Percentiles rank a stretch among this genome's conserved stretches.
phyloP scores from a whole-genome alignment of 805 yeast species.

The Lipomyces anomalus region DNA sequence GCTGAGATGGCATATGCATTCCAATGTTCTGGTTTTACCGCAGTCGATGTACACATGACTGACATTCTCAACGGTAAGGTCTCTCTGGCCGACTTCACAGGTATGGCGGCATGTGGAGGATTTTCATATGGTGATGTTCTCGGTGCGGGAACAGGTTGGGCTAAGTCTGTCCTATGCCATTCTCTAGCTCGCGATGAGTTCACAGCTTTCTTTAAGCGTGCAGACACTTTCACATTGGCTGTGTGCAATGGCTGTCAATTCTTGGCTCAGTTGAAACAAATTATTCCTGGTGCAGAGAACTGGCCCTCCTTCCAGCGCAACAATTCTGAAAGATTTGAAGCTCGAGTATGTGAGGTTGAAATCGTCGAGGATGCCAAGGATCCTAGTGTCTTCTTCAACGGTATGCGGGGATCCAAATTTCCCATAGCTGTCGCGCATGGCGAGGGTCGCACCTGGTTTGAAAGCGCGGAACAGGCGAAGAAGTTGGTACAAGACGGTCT shows the following conservation, averaged over 20 bases:
- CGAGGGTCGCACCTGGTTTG: constrained; percentile 86
- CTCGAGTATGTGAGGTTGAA: constrained; percentile 86
- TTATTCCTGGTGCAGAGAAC: constrained; percentile 88
- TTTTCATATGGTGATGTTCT: constrained; percentile 97
- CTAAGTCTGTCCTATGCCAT: constrained; percentile 86
- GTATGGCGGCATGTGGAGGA: constrained; percentile 98
- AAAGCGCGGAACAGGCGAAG: constrained; percentile 40
- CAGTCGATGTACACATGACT: constrained; percentile 96
- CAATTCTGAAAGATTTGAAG: constrained; percentile 90
- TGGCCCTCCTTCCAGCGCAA: constrained; percentile 97
- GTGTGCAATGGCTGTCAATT: constrained; percentile 99
- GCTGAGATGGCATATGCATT: constrained; percentile 98
- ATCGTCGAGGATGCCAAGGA: constrained; percentile 47
- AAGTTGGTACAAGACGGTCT: constrained; percentile 46
- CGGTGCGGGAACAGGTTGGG: constrained; percentile 99
- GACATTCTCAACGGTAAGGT: constrained; percentile 75
- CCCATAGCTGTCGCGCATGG: constrained; percentile 99
- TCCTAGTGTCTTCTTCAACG: constrained; percentile 66
- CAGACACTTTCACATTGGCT: constrained; percentile 93
- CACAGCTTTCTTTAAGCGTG: constrained; percentile 73
- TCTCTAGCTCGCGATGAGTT: constrained; percentile 72
- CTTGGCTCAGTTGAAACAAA: constrained; percentile 72
- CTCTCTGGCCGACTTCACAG: constrained; percentile 72
- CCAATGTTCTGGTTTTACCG: constrained; percentile 87
- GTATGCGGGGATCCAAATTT: constrained; percentile 87